Conservation (phyloP, 106 monocot species). For the Xerophyta viscosa region DNA sequence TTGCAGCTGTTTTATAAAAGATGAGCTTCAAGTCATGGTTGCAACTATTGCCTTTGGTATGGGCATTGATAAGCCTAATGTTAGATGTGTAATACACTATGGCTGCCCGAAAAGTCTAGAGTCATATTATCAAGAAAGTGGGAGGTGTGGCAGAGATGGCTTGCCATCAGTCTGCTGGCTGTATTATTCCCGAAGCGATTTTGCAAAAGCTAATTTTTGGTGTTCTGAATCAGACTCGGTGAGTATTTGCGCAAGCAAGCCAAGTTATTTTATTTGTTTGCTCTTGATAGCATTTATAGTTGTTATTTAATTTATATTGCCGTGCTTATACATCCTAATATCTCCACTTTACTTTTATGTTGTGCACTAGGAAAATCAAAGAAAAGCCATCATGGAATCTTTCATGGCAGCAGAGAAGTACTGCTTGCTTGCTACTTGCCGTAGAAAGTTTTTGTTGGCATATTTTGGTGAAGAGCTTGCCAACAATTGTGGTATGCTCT, state of each 20-base stretch:
- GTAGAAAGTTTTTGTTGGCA: slow-evolving; percentile 70
- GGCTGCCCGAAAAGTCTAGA: slow-evolving; percentile 97
- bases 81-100: slow-evolving; percentile 97
- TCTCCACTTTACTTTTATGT: background rate
- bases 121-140: slow-evolving; percentile 98
- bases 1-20: slow-evolving; percentile 80
- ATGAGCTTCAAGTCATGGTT: slow-evolving; percentile 90
- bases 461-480: slow-evolving; percentile 72
- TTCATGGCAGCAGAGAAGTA: slow-evolving; percentile 83
- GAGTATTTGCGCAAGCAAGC: slow-evolving; percentile 11
- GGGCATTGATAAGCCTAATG: slow-evolving; percentile 97
- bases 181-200: slow-evolving; percentile 91
- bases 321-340: no score
- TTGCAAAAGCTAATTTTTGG: slow-evolving; percentile 92
- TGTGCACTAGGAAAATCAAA: slow-evolving; percentile 53
- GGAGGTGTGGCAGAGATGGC: slow-evolving; percentile 96
- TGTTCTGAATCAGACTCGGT: slow-evolving; percentile 65
- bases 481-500: slow-evolving; percentile 59
- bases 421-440: slow-evolving; percentile 73
- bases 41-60: slow-evolving; percentile 99
- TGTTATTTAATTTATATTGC: no score
- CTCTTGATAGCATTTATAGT: no score
- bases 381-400: slow-evolving; percentile 76
- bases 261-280: no score
- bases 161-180: slow-evolving; percentile 83